A percentile compares a stretch with the other conserved stretches of the same genome.
Conservation (phyloP, 2,329 filamentous ascomycete genomes). For the Apiospora phragmitis region DNA sequence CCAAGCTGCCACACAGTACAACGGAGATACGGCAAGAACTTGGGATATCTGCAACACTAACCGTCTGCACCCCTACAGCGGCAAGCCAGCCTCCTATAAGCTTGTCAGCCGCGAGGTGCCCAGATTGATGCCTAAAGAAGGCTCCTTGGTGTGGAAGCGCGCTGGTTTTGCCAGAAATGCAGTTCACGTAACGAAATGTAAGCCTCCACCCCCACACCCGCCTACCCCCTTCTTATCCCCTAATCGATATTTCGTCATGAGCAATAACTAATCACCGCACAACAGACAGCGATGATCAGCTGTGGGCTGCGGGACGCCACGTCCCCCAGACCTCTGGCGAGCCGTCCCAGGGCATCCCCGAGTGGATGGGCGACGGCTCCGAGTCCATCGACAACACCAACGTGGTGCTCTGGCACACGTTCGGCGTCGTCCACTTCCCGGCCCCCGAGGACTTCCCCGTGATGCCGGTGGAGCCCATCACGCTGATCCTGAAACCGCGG, state of each 20-base stretch:
- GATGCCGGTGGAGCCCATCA: conserved; percentile 88
- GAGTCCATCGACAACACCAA: conserved; percentile 78
- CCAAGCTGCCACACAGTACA: conserved; percentile 75
- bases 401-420: conserved; percentile 91
- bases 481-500: conserved; percentile 72
- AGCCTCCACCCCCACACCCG: conserved; percentile 36
- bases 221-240: too few relatives aligned
- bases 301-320: conserved; percentile 84
- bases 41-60: conserved; percentile 90
- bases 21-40: conserved; percentile 74
- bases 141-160: conserved; percentile 83
- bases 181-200: conserved; percentile 87
- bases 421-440: conserved; percentile 88
- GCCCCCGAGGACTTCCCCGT: conserved; percentile 88
- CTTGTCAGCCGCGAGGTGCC: conserved; percentile 86
- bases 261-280: conserved; percentile 5
- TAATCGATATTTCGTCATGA: neutral
- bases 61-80: conserved; percentile 81
- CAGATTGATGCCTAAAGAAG: conserved; percentile 74
- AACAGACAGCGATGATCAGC: conserved; percentile 73
- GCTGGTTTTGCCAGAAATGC: conserved; percentile 86
- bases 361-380: conserved; percentile 73
- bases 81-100: conserved; percentile 85
- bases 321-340: conserved; percentile 86
- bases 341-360: conserved; percentile 69